These are phyloP conservation scores for Euphorbia lathyris DNA, from an alignment of 345 rosid genomes.

Conservation along the genomic window DNA sequence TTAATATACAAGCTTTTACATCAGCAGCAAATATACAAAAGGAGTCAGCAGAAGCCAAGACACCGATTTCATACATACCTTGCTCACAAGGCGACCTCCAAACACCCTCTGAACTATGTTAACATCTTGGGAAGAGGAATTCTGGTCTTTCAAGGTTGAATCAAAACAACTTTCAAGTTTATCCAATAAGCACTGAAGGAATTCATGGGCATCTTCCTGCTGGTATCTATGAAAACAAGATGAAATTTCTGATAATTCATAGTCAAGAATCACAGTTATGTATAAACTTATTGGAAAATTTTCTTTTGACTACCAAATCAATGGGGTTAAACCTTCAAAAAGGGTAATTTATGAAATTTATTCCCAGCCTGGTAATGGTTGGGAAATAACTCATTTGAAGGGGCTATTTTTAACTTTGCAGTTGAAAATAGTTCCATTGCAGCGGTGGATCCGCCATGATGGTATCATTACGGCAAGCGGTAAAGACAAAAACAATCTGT, in stretches of 20 bases:
- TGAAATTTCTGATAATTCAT: conserved; percentile 44
- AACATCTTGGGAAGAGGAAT: conserved; percentile 23
- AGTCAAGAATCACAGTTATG: conserved; percentile 37
- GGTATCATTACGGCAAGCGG: too few relatives aligned
- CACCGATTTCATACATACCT: conserved; percentile 45
- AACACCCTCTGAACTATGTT: conserved; percentile 59
- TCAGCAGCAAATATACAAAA: not conserved
- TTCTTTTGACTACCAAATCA: not conserved
- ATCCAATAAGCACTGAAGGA: conserved; percentile 68
- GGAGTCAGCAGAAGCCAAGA: not conserved
- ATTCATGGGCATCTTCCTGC: conserved; percentile 93
- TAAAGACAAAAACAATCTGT: too few relatives aligned
- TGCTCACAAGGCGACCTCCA: conserved; percentile 71
- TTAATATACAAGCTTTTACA: not conserved
- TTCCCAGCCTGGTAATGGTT: too few relatives aligned
- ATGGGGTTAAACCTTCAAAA: too few relatives aligned
- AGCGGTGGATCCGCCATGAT: too few relatives aligned
- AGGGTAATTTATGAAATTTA: too few relatives aligned
- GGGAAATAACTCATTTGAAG: too few relatives aligned
- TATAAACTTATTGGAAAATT: not conserved
- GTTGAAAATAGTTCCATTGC: too few relatives aligned
- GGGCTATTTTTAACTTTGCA: too few relatives aligned
- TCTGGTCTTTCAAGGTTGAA: conserved; percentile 19
- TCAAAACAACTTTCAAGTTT: conserved; percentile 60
- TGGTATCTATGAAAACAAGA: conserved; percentile 49